Percentiles rank a stretch among this genome's conserved stretches.
Conservation (phyloP, 1,139 yeast species). For the Geotrichum histeridarum region DNA sequence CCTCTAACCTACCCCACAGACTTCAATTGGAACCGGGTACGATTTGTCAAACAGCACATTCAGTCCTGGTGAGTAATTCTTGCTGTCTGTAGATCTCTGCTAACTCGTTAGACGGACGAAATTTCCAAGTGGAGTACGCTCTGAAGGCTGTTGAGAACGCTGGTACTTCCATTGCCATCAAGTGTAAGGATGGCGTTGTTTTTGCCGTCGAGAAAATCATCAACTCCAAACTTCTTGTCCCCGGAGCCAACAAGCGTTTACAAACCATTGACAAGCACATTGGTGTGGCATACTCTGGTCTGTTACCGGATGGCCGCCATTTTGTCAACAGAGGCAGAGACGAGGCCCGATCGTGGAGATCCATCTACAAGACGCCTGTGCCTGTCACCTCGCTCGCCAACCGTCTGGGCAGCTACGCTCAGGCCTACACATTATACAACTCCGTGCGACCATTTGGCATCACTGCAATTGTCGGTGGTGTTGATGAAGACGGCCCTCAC, state of each 20-base stretch:
- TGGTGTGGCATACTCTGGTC: slow-evolving; percentile 87
- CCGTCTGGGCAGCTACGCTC: slow-evolving; percentile 86
- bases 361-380: slow-evolving; percentile 69
- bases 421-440: slow-evolving; percentile 91
- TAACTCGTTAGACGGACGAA: slow-evolving; percentile 82
- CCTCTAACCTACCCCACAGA: slow-evolving; percentile 38
- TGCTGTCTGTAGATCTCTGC: slow-evolving; percentile 42
- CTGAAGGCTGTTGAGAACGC: slow-evolving; percentile 96
- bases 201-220: slow-evolving; percentile 94
- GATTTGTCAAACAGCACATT: slow-evolving; percentile 92
- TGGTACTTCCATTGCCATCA: slow-evolving; percentile 90
- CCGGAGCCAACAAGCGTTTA: slow-evolving; percentile 81
- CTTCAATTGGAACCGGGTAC: slow-evolving; percentile 96
- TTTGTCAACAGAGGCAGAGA: slow-evolving; percentile 89
- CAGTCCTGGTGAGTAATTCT: slow-evolving; percentile 37
- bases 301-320: slow-evolving; percentile 94
- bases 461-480: slow-evolving; percentile 87
- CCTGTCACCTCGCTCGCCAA: slow-evolving; percentile 80
- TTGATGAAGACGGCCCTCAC: slow-evolving; percentile 80
- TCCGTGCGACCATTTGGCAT: slow-evolving; percentile 98
- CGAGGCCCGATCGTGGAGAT: slow-evolving; percentile 78
- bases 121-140: slow-evolving; percentile 97
- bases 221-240: slow-evolving; percentile 80
- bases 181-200: slow-evolving; percentile 87
- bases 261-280: slow-evolving; percentile 91